These are phyloP conservation scores for Biscutella laevigata DNA, from an alignment of 441 rosid genomes.

Conservation along the genomic window DNA sequence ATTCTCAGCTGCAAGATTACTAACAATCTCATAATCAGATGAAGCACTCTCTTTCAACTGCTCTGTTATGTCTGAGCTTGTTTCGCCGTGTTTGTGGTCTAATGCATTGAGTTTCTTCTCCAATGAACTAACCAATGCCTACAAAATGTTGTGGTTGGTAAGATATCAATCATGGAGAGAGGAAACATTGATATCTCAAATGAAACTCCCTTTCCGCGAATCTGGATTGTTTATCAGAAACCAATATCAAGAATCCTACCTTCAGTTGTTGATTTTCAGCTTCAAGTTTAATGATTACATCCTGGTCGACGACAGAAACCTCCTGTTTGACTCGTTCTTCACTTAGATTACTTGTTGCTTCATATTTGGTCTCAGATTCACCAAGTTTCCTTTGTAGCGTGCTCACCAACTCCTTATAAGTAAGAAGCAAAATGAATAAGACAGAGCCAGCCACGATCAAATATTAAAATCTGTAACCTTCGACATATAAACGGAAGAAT, in stretches of 20 bases:
- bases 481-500: neutral
- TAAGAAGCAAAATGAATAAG: constrained; percentile 3
- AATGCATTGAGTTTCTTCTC: constrained; percentile 26
- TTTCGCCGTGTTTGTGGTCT: constrained; percentile 13
- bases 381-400: constrained; percentile 18
- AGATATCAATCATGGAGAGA: neutral
- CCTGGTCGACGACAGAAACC: constrained; percentile 45
- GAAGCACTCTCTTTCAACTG: constrained; percentile 22
- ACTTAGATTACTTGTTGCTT: constrained; percentile 33
- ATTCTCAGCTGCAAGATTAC: constrained; percentile 69
- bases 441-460: constrained; percentile 5
- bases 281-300: constrained; percentile 44
- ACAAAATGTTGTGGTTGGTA: constrained; percentile 4
- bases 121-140: constrained; percentile 25
- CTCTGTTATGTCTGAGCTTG: constrained; percentile 19
- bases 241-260: constrained; percentile 31
- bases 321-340: constrained; percentile 38
- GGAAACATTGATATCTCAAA: neutral
- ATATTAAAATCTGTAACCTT: neutral
- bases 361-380: constrained; percentile 14
- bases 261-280: constrained; percentile 73
- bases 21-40: constrained; percentile 33
- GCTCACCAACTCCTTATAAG: constrained; percentile 25
- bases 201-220: neutral
- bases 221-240: neutral